Percentiles rank a stretch among this genome's conserved stretches.
Evolutionary conservation across 2,329 filamentous ascomycete species (phyloP).

Genomic region (Cladophialophora immunda): DNA sequence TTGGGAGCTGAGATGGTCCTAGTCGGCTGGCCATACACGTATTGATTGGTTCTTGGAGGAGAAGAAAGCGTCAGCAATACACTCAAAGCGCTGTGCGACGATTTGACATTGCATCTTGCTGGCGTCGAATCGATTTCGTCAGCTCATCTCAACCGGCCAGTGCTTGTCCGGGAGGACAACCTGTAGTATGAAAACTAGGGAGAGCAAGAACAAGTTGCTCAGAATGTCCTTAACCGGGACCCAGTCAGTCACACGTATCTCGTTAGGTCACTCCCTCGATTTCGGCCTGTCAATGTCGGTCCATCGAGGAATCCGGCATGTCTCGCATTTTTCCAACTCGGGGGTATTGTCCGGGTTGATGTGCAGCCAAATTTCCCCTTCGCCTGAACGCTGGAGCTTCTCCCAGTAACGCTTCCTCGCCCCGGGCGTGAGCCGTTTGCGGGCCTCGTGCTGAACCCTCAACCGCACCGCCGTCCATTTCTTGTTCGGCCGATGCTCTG

Average conservation of each 20-base stretch:
- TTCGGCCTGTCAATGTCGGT: constrained; percentile 11
- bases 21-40: too few relatives aligned
- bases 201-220: not conserved
- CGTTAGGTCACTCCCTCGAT: not conserved
- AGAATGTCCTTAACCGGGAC: not conserved
- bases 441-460: constrained; percentile 64
- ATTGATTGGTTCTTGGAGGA: too few relatives aligned
- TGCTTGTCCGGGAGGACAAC: too few relatives aligned
- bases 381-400: constrained; percentile 19
- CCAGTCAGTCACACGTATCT: not conserved
- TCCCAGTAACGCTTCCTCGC: constrained; percentile 33
- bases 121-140: too few relatives aligned
- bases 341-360: constrained; percentile 26
- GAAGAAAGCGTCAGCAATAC: too few relatives aligned
- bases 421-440: constrained; percentile 34
- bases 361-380: constrained; percentile 39
- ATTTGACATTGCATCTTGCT: too few relatives aligned
- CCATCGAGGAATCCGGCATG: constrained; percentile 16
- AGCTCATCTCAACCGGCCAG: too few relatives aligned
- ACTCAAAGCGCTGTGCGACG: too few relatives aligned
- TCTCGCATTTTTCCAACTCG: constrained; percentile 24
- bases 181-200: too few relatives aligned
- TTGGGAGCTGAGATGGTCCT: too few relatives aligned
- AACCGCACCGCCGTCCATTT: constrained; percentile 67
- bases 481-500: constrained; percentile 63